Evolutionary conservation across 305 asterid genomes (phyloP).

Genomic region (Fraxinus dipetala): DNA sequence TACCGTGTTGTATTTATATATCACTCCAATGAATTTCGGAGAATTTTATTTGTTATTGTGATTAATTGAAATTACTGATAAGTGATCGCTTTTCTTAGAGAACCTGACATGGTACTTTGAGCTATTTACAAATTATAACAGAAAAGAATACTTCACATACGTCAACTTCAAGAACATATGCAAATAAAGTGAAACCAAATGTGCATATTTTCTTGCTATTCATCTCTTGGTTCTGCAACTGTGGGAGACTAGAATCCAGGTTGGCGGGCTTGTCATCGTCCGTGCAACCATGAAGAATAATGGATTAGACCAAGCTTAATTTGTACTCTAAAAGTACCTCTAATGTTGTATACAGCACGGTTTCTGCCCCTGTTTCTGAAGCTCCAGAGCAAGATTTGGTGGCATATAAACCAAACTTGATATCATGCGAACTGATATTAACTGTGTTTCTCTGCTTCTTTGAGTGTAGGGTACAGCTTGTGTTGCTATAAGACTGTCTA

Average conservation of each 20-base stretch:
- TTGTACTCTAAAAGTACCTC: slow-evolving; percentile 57
- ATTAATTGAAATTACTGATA: background rate
- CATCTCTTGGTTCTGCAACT: slow-evolving; percentile 65
- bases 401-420: slow-evolving; percentile 62
- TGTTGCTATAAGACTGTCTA: slow-evolving; percentile 44
- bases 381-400: slow-evolving; percentile 50
- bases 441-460: slow-evolving; percentile 36
- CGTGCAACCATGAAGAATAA: slow-evolving; percentile 60
- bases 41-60: background rate
- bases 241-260: slow-evolving; percentile 48
- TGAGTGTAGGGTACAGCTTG: slow-evolving; percentile 55
- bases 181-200: background rate
- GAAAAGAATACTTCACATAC: background rate
- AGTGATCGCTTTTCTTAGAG: background rate
- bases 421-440: slow-evolving; percentile 52
- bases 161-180: background rate
- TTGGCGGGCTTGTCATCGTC: slow-evolving; percentile 72
- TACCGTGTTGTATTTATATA: background rate
- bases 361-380: slow-evolving; percentile 59
- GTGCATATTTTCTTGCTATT: slow-evolving; percentile 1
- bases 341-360: slow-evolving; percentile 46
- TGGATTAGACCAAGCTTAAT: slow-evolving; percentile 50
- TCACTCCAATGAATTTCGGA: background rate
- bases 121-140: background rate
- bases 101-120: background rate